phyloP scores from a whole-genome alignment of 768 basidiomycete species.

The Tricholoma flavovirens region DNA sequence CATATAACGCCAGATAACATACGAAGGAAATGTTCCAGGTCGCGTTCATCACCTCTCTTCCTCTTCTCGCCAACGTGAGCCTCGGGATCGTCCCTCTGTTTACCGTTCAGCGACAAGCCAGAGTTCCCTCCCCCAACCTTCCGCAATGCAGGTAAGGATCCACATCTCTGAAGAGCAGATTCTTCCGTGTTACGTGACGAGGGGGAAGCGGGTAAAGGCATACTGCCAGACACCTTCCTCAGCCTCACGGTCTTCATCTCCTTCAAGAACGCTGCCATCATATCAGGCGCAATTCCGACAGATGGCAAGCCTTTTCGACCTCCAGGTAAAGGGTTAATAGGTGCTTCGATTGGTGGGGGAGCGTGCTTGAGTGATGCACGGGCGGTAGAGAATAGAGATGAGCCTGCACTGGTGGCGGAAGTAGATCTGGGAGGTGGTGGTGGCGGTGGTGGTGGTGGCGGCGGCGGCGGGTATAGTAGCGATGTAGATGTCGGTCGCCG shows the following conservation, averaged over 20 bases:
- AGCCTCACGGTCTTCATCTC: slow-evolving; percentile 76
- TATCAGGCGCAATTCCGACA: slow-evolving; percentile 69
- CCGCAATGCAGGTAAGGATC: slow-evolving; percentile 3
- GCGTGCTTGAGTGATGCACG: slow-evolving; percentile 64
- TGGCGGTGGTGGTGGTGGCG: slow-evolving; percentile 27
- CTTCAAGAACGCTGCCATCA: slow-evolving; percentile 76
- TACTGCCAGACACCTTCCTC: slow-evolving; percentile 44
- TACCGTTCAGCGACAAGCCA: background rate
- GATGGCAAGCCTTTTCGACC: slow-evolving; percentile 53
- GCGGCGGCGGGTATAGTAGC: slow-evolving; percentile 36
- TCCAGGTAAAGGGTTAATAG: slow-evolving; percentile 48
- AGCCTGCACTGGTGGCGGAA: slow-evolving; percentile 24
- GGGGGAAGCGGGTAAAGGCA: background rate
- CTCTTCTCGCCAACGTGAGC: slow-evolving; percentile 25
- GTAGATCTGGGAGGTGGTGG: slow-evolving; percentile 29
- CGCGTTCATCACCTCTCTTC: slow-evolving; percentile 28
- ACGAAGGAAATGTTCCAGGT: slow-evolving; percentile 26
- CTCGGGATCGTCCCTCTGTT: background rate
- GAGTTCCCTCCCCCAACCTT: background rate
- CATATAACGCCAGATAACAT: slow-evolving; percentile 12
- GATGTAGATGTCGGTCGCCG: slow-evolving; percentile 26
- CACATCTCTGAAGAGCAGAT: background rate
- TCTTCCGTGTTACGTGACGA: background rate
- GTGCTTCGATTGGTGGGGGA: slow-evolving; percentile 53
- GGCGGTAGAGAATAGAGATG: slow-evolving; percentile 46